Base-by-base conservation (phyloP, 1,139 yeast species). In the Hansenula lynferdii region DNA sequence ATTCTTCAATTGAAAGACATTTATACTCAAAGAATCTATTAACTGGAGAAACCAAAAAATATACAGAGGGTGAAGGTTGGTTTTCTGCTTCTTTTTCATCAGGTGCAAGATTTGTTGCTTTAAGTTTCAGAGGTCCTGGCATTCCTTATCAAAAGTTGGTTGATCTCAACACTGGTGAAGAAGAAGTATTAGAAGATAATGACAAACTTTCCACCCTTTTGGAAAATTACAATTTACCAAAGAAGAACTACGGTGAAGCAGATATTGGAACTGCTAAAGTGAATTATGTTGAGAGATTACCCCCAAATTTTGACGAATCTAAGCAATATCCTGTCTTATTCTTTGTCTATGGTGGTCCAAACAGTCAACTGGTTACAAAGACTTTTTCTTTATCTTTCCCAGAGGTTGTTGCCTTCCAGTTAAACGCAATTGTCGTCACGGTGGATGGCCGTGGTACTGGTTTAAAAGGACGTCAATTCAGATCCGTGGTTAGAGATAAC, bases 401-500 rank as follows among this genome's bases (percentile, higher is more conserved):
- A 42, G 72, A 80, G 12, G 77, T 80, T 12, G 73, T 80, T 25
- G 80, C 90, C 0, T 71, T 89, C 0, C 83, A 81, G 54, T 62
- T 83, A 40, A 69, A 79, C 52, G 83, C 87, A 2, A 70, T 84
- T 29, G 90, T 84, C 11, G 87, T 84, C 1, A 81, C 89, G 0
- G 86, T 84, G 4, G 94, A 84, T 60, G 92, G 92, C 1, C 72
- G 94, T 57, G 94, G 94, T 33, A 84, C 94, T 3, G 94, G 92
- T 0, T 82, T 65, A 60, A 82, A 78, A 53, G 79, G 79, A 2
- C 66, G 69, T 40, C 53, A 69, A 10, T 84, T 73, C 58, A 75
- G 86, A 57, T 76, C 78, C 37, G 54, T 72, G 31, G 92, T 84
- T 3, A 69, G 85, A 42, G 85, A 80, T 51, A 70, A 72, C 37